Base-by-base conservation (phyloP, 1,284 basidiomycete species). In the Fistulinella staudtii region DNA sequence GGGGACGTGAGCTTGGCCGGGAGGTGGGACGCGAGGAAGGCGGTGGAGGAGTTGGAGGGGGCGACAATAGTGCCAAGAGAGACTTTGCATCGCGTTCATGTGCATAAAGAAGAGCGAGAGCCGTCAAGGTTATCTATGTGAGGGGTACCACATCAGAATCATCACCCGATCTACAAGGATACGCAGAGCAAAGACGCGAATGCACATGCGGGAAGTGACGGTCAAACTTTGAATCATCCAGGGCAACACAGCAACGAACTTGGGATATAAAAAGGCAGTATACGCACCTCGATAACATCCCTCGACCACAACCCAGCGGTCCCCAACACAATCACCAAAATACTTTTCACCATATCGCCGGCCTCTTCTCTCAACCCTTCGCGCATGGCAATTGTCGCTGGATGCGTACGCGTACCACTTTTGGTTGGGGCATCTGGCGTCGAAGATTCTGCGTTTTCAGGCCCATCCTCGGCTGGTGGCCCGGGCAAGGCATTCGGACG, bases 371-470 rank as follows among this genome's bases (percentile, higher is more conserved):
- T 68, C 23, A 91, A 66, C 44, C 80, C 74, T 43, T 73, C 74
- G 37, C 76, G 72, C 39, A 92, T 71, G 56, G 85, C 84, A 14
- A 79, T 73, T 1, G 87, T 80, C 3, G 82, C 73, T 13, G 80
- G 76, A 5, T 88, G 83, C 21, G 74, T 71, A 23, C 75, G 75
- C 10, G 85, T 86, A 53, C 82, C 60, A 29, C 61, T 63, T 29
- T 45, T 13, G 18, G 36, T 17, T 10, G 41, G 11, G 10, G 48
- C 5, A 14, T 42, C 39, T 9, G 50, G 49, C 0, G 35, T 41
- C 10, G 42, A 41, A 41, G 41, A 14, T 10, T 41, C 39, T 27
- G 37, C 23, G 11, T 46, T 33, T 14, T 27, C 36, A 22, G 35
- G 33, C 31, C 45, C 53, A 29, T 45, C 48, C 25, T 7, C 37